phyloP scores from a whole-genome alignment of 805 yeast genomes.

The Alloascoidea hylecoeti region DNA sequence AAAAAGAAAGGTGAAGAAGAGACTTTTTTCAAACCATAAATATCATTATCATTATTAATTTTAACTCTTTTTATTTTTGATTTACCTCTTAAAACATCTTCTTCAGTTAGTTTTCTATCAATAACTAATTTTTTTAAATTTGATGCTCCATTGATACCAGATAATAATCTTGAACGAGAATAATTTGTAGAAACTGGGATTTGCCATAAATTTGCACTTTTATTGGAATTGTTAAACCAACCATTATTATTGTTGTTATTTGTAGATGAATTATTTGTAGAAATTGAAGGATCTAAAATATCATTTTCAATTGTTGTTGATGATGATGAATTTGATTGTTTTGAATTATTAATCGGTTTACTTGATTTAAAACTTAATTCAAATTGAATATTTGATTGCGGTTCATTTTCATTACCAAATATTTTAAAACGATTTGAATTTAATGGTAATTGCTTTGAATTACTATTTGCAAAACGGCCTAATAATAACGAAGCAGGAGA shows the following conservation, averaged over 20 bases:
- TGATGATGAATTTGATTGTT: neutral
- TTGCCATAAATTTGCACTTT: slow-evolving; percentile 33
- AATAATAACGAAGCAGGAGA: neutral
- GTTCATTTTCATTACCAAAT: no score
- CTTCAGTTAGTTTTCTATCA: slow-evolving; percentile 8
- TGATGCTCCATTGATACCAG: slow-evolving; percentile 22
- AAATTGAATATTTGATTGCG: neutral
- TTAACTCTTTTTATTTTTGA: slow-evolving; percentile 11
- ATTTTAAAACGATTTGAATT: neutral
- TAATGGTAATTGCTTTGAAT: neutral
- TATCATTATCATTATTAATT: neutral
- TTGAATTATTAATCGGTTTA: neutral
- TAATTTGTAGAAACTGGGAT: neutral
- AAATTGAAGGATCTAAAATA: no score
- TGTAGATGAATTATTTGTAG: neutral
- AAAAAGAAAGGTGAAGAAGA: neutral
- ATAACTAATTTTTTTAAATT: slow-evolving; percentile 9
- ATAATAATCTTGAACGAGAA: slow-evolving; percentile 42
- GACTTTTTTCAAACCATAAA: slow-evolving; percentile 5
- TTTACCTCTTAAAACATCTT: slow-evolving; percentile 10
- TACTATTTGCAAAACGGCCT: neutral
- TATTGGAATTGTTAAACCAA: slow-evolving; percentile 66
- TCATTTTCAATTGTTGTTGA: no score
- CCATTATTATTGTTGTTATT: slow-evolving; percentile 1
- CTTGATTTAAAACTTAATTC: neutral